phyloP scores from a whole-genome alignment of 2,329 filamentous ascomycete genomes.

The Colletotrichum endophyticum region DNA sequence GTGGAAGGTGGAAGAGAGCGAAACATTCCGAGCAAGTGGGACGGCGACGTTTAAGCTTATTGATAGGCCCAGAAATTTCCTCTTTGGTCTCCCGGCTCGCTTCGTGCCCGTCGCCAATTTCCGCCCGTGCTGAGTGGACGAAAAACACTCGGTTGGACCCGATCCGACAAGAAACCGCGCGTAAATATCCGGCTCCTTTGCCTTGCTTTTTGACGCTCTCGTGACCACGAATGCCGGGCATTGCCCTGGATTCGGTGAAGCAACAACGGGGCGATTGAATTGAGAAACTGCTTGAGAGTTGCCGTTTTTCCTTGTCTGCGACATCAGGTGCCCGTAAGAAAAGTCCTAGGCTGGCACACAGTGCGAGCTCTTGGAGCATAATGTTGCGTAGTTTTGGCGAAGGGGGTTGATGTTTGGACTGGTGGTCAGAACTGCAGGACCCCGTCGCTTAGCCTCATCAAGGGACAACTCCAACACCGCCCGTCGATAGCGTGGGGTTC shows the following conservation, averaged over 20 bases:
- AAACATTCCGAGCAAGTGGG: slow-evolving; percentile 7
- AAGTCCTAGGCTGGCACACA: not conserved
- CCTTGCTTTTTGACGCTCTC: not conserved
- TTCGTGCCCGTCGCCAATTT: not conserved
- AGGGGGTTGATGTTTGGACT: not conserved
- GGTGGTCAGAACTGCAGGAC: not conserved
- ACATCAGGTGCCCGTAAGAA: not conserved
- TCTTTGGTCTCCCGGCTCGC: not conserved
- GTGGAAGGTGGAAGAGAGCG: not conserved
- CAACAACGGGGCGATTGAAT: not conserved
- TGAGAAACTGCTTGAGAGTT: not conserved
- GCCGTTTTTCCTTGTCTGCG: not conserved
- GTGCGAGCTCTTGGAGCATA: not conserved
- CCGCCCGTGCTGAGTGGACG: not conserved
- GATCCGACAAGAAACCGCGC: slow-evolving; percentile 5
- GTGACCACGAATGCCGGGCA: not conserved
- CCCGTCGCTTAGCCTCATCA: not conserved
- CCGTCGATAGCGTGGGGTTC: not conserved
- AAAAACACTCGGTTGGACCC: slow-evolving; percentile 14
- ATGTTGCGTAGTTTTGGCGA: not conserved
- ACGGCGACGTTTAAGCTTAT: slow-evolving; percentile 18
- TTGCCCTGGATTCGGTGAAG: not conserved
- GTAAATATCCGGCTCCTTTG: not conserved
- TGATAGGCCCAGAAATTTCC: slow-evolving; percentile 10
- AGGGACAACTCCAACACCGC: not conserved